phyloP scores from a whole-genome alignment of 106 monocot species.

The Dendrobium chrysotoxum region DNA sequence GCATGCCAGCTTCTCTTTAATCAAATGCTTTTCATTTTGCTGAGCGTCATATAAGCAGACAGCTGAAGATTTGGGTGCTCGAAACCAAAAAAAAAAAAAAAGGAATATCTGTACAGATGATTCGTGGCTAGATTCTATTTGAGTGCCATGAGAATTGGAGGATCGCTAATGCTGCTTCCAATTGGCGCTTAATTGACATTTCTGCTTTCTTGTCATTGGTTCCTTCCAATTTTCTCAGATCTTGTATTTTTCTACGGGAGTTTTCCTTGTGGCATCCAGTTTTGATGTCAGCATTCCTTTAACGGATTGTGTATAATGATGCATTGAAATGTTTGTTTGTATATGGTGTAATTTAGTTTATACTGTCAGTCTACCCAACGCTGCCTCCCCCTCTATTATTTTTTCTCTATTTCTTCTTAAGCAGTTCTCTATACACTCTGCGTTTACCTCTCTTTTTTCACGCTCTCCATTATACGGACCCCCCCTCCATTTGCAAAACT shows the following conservation, averaged over 20 bases:
- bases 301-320: neutral
- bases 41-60: neutral
- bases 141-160: constrained; percentile 13
- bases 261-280: neutral
- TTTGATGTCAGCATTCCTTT: neutral
- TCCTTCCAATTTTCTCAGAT: neutral
- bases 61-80: neutral
- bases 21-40: neutral
- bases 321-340: constrained; percentile 2
- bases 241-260: neutral
- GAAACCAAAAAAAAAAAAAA: neutral
- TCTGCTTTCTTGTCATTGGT: constrained; percentile 3
- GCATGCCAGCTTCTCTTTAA: neutral
- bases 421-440: too few species aligned
- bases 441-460: too few species aligned
- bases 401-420: too few species aligned
- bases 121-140: constrained; percentile 16
- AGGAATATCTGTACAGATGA: constrained; percentile 21
- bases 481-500: too few species aligned
- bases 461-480: too few species aligned
- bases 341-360: constrained; percentile 18
- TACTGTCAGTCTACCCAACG: neutral
- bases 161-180: constrained; percentile 3
- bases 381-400: too few species aligned
- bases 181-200: neutral